Evolutionary conservation across 345 rosid species (phyloP).

Genomic region (Hibiscus mutabilis): DNA sequence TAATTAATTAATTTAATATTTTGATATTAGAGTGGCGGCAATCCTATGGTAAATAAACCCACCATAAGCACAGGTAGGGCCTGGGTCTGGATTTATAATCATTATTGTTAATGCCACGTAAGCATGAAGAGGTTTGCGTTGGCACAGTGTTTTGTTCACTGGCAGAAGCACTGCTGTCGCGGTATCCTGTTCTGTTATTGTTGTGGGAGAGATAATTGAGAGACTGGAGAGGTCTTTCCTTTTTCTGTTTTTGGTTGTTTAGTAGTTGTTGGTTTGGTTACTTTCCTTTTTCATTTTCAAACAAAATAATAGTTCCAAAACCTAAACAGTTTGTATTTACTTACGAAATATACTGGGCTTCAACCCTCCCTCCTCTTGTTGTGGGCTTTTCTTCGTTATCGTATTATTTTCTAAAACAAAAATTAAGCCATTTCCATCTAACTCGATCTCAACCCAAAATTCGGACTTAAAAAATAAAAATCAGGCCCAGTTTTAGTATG

Average conservation of each 20-base stretch:
- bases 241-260: background rate
- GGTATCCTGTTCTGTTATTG: background rate
- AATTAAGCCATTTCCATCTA: background rate
- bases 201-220: background rate
- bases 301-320: background rate
- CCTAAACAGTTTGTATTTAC: background rate
- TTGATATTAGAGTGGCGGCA: background rate
- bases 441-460: background rate
- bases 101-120: slow-evolving; percentile 9
- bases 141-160: too few relatives aligned
- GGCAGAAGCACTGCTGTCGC: background rate
- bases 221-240: background rate
- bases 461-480: background rate
- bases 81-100: background rate
- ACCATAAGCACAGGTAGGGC: background rate
- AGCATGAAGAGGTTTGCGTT: background rate
- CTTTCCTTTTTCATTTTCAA: background rate
- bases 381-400: background rate
- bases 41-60: slow-evolving; percentile 8
- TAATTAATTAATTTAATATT: background rate
- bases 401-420: background rate
- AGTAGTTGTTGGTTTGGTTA: background rate
- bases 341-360: background rate
- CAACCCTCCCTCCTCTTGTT: background rate
- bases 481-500: too few relatives aligned